phyloP scores from a whole-genome alignment of 192 early-diverging fungal species.

The Obelidium mucronatum region DNA sequence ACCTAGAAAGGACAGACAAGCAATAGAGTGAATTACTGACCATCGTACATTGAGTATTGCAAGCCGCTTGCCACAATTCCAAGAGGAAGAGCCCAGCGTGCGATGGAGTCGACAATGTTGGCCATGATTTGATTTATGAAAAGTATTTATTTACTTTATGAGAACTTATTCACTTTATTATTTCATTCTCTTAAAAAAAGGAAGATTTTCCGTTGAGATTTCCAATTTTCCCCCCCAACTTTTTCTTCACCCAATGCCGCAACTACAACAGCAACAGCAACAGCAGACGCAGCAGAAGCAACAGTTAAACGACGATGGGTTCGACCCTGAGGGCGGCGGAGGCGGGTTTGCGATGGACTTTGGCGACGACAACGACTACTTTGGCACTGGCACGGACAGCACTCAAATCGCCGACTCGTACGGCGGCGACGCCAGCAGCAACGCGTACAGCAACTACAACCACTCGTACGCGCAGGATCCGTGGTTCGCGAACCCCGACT shows the following conservation, averaged over 20 bases:
- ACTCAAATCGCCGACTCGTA: neutral
- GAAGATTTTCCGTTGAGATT: neutral
- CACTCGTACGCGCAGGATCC: neutral
- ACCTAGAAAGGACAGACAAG: too few relatives aligned
- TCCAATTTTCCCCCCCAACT: neutral
- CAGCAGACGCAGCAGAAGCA: neutral
- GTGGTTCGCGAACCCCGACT: constrained; percentile 1
- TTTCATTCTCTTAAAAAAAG: neutral
- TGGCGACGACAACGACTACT: constrained; percentile 12
- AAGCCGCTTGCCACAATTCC: constrained; percentile 71
- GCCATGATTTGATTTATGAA: too few relatives aligned
- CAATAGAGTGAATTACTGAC: too few relatives aligned
- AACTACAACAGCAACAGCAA: neutral
- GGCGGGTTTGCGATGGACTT: constrained; percentile 29
- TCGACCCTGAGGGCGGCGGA: constrained; percentile 15
- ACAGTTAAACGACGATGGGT: neutral
- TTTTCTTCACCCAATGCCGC: neutral
- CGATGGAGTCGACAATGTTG: constrained; percentile 46
- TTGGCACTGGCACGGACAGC: neutral
- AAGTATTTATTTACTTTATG: too few relatives aligned
- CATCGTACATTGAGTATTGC: constrained; percentile 93
- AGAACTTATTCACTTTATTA: neutral
- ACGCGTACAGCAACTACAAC: too few relatives aligned
- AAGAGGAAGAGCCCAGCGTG: constrained; percentile 82
- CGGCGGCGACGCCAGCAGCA: neutral